Percentiles rank a stretch among this genome's conserved stretches.
Evolutionary conservation across 208 protist species (phyloP).

Genomic region (Leishmania lainsoni): DNA sequence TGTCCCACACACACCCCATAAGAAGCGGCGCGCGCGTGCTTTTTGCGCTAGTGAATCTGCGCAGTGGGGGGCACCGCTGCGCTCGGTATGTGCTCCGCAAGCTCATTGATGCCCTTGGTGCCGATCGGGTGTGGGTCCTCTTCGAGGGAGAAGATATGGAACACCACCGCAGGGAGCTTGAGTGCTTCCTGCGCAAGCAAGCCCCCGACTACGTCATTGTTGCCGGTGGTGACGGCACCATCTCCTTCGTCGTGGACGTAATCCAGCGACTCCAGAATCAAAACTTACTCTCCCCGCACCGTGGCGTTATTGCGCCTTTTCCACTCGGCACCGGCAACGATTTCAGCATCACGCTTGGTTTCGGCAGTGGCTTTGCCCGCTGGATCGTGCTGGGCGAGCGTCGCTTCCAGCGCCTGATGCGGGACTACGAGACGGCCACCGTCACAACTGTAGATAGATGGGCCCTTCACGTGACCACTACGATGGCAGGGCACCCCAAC

Average conservation of each 20-base stretch:
- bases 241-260: slow-evolving; percentile 53
- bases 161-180: slow-evolving; percentile 15
- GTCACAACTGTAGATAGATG: slow-evolving; percentile 46
- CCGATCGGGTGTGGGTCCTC: slow-evolving; percentile 42
- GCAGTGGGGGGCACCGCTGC: slow-evolving; percentile 39
- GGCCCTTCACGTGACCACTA: slow-evolving; percentile 30
- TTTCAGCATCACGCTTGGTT: slow-evolving; percentile 60
- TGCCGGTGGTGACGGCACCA: slow-evolving; percentile 65
- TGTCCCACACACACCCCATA: not conserved
- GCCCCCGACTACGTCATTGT: slow-evolving; percentile 52
- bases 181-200: slow-evolving; percentile 30
- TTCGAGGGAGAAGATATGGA: slow-evolving; percentile 25
- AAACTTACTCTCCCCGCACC: not conserved
- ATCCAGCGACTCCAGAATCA: slow-evolving; percentile 40
- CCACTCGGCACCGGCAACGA: slow-evolving; percentile 79
- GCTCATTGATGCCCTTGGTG: slow-evolving; percentile 31
- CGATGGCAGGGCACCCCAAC: not conserved
- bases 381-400: slow-evolving; percentile 43
- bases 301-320: slow-evolving; percentile 50
- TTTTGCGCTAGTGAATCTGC: slow-evolving; percentile 51
- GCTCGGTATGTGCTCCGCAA: slow-evolving; percentile 42
- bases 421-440: slow-evolving; percentile 23
- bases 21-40: not conserved
- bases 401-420: slow-evolving; percentile 38
- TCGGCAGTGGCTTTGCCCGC: slow-evolving; percentile 56